Evolutionary conservation across 1,284 basidiomycete genomes (phyloP), one percentile per base, ranked within the genome.

Genomic region (Ustilago xerochloae): DNA sequence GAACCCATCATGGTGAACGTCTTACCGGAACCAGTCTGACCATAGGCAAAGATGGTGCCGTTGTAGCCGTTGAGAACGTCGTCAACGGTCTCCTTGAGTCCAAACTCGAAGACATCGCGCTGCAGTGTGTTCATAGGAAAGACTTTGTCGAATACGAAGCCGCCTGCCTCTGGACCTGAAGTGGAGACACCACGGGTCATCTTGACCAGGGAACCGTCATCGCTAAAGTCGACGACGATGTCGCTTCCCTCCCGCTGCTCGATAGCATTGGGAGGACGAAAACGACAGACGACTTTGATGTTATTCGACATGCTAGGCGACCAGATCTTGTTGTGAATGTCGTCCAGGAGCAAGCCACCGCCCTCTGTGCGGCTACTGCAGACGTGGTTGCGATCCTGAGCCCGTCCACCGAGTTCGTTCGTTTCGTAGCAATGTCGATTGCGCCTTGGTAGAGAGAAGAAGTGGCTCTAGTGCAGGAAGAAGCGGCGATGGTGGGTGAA

Each of bases 41-140:
- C 97, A 85, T 99, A 99, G 47, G 97, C 97, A 85, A 99, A 99
- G 58, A 84, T 80, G 54, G 84, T 85, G 16, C 96, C 96, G 81
- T 99, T 99, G 88, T 99, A 99, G 15, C 97, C 97, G 86, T 95
- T 92, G 84, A 99, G 90, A 55, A 99, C 97, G 89, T 99, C 85
- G 36, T 86, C 83, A 29, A 87, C 86, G 18, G 86, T 87, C 87
- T 94, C 94, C 86, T 95, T 97, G 64, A 99, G 93, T 69, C 97
- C 96, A 86, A 96, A 99, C 85, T 99, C 94, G 84, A 99, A 99
- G 51, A 99, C 94, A 84, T 99, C 94, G 55, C 91, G 88, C 85
- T 99, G 97, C 85, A 90, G 89, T 28, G 95, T 94, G 47, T 89
- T 89, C 88, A 97, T 95, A 65, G 93, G 91, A 84, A 99, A 99